These are phyloP conservation scores for Leptographium procerum DNA, from an alignment of 2,329 filamentous ascomycete species.

Conservation along the genomic window DNA sequence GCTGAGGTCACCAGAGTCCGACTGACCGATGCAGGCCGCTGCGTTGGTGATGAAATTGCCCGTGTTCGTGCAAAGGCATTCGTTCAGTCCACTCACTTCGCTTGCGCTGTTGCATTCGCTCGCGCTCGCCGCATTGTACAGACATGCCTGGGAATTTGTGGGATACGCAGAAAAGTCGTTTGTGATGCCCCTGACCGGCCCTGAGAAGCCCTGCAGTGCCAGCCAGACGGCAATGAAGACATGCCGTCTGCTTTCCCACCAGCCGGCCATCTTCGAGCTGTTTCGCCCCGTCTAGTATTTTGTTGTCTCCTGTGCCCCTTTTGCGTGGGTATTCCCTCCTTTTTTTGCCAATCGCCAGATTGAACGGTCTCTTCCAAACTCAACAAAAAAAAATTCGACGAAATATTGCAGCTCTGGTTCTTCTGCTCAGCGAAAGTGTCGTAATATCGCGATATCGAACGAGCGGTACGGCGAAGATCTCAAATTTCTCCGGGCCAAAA, in stretches of 20 bases:
- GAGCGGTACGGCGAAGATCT: too few relatives aligned
- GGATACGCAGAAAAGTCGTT: constrained; percentile 35
- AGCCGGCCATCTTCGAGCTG: not conserved
- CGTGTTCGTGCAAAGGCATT: constrained; percentile 37
- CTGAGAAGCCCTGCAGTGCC: not conserved
- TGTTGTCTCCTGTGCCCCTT: not conserved
- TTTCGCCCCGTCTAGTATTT: not conserved
- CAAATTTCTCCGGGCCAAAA: too few relatives aligned
- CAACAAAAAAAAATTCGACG: too few relatives aligned
- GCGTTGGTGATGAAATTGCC: constrained; percentile 36
- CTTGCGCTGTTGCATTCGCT: constrained; percentile 28
- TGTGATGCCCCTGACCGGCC: not conserved
- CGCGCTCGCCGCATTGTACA: constrained; percentile 26
- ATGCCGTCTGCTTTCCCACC: not conserved
- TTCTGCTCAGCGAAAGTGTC: too few relatives aligned
- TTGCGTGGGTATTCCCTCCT: not conserved
- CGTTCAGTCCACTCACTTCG: constrained; percentile 29
- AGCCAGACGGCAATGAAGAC: not conserved
- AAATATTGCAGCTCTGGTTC: too few relatives aligned
- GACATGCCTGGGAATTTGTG: constrained; percentile 27
- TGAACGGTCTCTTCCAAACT: not conserved
- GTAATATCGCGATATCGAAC: too few relatives aligned
- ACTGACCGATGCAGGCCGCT: constrained; percentile 32
- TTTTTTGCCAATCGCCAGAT: not conserved
- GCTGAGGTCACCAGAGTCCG: constrained; percentile 24